A percentile compares a stretch with the other conserved stretches of the same genome.
Evolutionary conservation across 441 rosid genomes (phyloP).

Genomic region (Lepidium campestre): DNA sequence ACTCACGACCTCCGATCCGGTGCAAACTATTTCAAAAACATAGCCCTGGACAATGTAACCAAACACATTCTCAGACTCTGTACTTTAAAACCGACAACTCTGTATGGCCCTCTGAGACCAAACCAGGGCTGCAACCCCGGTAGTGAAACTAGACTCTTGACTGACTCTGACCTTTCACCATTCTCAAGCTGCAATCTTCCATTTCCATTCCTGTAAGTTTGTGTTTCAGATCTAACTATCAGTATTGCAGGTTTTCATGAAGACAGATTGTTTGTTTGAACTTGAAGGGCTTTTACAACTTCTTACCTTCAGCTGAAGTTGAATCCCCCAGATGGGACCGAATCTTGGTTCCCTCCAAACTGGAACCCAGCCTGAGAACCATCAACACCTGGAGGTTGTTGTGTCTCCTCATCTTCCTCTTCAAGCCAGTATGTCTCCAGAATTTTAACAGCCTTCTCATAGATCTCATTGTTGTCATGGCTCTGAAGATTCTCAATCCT

Average conservation of each 20-base stretch:
- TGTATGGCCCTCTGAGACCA: neutral
- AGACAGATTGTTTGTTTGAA: neutral
- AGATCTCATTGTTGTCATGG: constrained; percentile 68
- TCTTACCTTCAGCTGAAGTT: constrained; percentile 66
- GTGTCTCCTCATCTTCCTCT: constrained; percentile 71
- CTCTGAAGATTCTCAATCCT: constrained; percentile 75
- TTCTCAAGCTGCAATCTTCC: constrained; percentile 1
- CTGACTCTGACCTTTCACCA: constrained; percentile 17
- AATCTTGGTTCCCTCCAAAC: constrained; percentile 54
- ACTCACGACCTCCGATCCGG: neutral
- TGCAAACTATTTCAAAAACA: neutral
- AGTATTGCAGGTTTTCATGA: constrained; percentile 5
- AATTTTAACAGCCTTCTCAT: constrained; percentile 76
- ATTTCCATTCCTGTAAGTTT: constrained; percentile 4
- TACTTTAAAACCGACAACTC: constrained; percentile 8
- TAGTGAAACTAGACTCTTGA: constrained; percentile 11
- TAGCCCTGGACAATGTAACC: constrained; percentile 7
- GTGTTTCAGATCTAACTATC: constrained; percentile 2
- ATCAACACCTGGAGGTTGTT: constrained; percentile 50
- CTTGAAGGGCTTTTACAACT: neutral
- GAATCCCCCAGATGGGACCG: constrained; percentile 82
- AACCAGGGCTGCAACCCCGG: neutral
- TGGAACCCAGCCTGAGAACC: constrained; percentile 46
- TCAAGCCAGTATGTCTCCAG: constrained; percentile 84
- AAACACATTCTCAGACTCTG: constrained; percentile 7